Evolutionary conservation across 108 stramenopile genomes (phyloP).

Genomic region (Parietichytrium sp.): DNA sequence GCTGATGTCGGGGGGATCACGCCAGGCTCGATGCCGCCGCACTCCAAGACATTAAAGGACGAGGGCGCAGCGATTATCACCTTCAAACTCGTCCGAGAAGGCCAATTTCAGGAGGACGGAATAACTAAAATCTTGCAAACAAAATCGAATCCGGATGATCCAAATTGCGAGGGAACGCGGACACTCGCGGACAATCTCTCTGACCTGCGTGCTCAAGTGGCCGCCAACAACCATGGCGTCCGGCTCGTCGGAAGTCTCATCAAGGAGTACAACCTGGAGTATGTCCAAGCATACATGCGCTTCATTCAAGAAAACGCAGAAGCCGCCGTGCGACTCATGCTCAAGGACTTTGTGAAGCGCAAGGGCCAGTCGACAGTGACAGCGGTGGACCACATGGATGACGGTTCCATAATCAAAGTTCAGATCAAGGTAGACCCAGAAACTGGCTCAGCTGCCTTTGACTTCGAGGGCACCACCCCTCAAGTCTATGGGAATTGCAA

Average conservation of each 20-base stretch:
- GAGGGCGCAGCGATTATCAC: slow-evolving; percentile 97
- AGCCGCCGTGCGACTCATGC: slow-evolving; percentile 83
- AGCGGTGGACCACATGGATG: slow-evolving; percentile 92
- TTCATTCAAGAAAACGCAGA: slow-evolving; percentile 95
- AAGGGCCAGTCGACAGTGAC: slow-evolving; percentile 51
- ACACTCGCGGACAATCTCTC: slow-evolving; percentile 89
- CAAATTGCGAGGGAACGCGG: slow-evolving; percentile 77
- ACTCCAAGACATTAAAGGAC: slow-evolving; percentile 76
- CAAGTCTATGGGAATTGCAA: slow-evolving; percentile 93
- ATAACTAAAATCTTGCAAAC: slow-evolving; percentile 81
- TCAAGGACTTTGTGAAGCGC: slow-evolving; percentile 57
- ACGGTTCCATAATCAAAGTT: slow-evolving; percentile 89
- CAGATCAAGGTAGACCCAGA: slow-evolving; percentile 78
- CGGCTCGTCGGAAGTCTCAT: slow-evolving; percentile 77
- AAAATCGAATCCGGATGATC: slow-evolving; percentile 67
- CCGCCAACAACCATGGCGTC: slow-evolving; percentile 93
- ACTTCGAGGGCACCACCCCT: slow-evolving; percentile 94
- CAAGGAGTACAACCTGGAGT: slow-evolving; percentile 77
- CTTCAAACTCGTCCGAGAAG: slow-evolving; percentile 87
- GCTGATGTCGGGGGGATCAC: slow-evolving; percentile 92
- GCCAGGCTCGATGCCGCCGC: slow-evolving; percentile 81
- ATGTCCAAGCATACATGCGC: slow-evolving; percentile 90
- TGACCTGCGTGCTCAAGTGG: slow-evolving; percentile 94
- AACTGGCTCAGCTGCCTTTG: slow-evolving; percentile 78
- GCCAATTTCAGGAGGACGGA: slow-evolving; percentile 88